These are phyloP conservation scores for Aspergillus pseudoviridinutans DNA, from an alignment of 2,329 filamentous ascomycete species.

Conservation along the genomic window DNA sequence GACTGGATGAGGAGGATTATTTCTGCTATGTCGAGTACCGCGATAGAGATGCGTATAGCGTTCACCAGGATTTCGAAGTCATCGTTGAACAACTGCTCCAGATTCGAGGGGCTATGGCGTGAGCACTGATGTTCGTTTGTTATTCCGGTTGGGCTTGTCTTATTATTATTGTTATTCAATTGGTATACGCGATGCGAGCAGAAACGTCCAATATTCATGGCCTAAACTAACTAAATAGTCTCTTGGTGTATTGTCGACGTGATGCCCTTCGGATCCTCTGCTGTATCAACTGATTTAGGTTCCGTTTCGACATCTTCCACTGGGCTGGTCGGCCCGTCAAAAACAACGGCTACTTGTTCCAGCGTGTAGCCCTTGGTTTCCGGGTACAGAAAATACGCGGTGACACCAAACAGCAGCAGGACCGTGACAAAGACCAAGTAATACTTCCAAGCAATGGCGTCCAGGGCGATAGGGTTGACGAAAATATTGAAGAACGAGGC, in stretches of 20 bases:
- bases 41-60: not conserved
- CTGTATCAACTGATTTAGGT: too few relatives aligned
- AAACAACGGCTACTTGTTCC: conserved; percentile 22
- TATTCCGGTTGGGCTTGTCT: not conserved
- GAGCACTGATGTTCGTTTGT: not conserved
- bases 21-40: not conserved
- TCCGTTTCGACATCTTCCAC: too few relatives aligned
- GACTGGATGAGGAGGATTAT: not conserved
- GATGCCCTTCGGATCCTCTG: too few relatives aligned
- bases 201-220: not conserved
- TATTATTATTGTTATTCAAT: not conserved
- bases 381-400: conserved; percentile 48
- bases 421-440: conserved; percentile 19
- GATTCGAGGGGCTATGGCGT: not conserved
- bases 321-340: conserved; percentile 23
- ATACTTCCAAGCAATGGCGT: conserved; percentile 19
- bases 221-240: too few relatives aligned
- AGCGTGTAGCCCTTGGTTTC: conserved; percentile 51
- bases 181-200: not conserved
- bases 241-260: too few relatives aligned
- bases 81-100: not conserved
- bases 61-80: not conserved
- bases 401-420: conserved; percentile 26
- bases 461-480: conserved; percentile 22
- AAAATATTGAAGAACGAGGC: conserved; percentile 9